Evolutionary conservation across 768 basidiomycete genomes (phyloP).

Genomic region (Tricholoma sp.): DNA sequence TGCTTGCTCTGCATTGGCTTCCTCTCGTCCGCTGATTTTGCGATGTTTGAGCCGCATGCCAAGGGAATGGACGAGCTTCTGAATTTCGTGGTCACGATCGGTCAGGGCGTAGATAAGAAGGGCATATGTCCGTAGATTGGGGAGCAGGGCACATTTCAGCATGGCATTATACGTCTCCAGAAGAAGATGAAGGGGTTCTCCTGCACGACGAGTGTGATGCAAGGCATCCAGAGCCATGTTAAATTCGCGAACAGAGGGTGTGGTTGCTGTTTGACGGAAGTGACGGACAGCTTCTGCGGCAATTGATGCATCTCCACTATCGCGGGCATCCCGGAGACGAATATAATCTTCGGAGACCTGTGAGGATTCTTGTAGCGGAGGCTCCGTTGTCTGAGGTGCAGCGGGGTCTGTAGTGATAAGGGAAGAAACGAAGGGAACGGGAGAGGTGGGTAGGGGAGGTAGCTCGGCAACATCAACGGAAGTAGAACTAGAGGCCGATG

Average conservation of each 20-base stretch:
- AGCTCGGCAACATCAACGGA: slow-evolving; percentile 1
- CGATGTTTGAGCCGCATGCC: slow-evolving; percentile 36
- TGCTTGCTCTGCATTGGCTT: slow-evolving; percentile 12
- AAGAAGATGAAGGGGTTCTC: slow-evolving; percentile 52
- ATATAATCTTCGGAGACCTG: slow-evolving; percentile 13
- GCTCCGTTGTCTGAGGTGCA: slow-evolving; percentile 13
- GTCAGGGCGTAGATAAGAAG: slow-evolving; percentile 58
- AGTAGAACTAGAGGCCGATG: slow-evolving; percentile 7
- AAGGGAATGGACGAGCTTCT: slow-evolving; percentile 36
- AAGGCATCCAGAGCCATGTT: slow-evolving; percentile 60
- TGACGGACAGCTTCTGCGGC: slow-evolving; percentile 31
- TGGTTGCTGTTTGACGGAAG: slow-evolving; percentile 22
- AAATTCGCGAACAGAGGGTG: slow-evolving; percentile 47
- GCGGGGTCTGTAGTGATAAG: slow-evolving; percentile 16
- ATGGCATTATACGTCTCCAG: slow-evolving; percentile 71
- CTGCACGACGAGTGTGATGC: slow-evolving; percentile 34
- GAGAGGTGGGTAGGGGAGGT: not conserved
- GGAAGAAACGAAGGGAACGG: slow-evolving; percentile 7
- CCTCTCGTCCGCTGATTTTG: slow-evolving; percentile 19
- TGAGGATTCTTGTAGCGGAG: slow-evolving; percentile 3
- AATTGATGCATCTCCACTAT: slow-evolving; percentile 17
- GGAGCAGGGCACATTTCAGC: slow-evolving; percentile 53
- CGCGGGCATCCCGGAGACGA: slow-evolving; percentile 22
- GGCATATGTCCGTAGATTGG: slow-evolving; percentile 59
- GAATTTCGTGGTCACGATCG: slow-evolving; percentile 63